Evolutionary conservation across 805 yeast genomes (phyloP).

Genomic region (Yarrowia keelungensis): DNA sequence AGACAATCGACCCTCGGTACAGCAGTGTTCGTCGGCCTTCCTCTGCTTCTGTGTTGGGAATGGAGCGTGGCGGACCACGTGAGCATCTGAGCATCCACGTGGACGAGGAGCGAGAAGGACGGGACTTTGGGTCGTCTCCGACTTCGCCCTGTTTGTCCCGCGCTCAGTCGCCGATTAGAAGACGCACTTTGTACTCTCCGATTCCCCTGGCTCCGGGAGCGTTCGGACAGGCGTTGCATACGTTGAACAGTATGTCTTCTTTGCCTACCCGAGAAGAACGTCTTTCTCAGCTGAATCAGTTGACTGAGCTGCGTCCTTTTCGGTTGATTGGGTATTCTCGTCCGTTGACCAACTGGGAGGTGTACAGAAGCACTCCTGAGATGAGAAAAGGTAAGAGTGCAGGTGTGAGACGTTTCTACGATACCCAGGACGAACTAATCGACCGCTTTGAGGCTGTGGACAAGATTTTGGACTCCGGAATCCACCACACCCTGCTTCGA

Average conservation of each 20-base stretch:
- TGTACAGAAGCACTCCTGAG: constrained; percentile 44
- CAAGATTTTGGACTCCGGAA: constrained; percentile 70
- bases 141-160: constrained; percentile 23
- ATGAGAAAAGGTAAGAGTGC: constrained; percentile 46
- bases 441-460: constrained; percentile 67
- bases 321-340: constrained; percentile 56
- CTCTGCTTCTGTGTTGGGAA: constrained; percentile 11
- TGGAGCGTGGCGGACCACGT: constrained; percentile 27
- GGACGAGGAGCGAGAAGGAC: constrained; percentile 17
- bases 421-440: constrained; percentile 65
- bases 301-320: constrained; percentile 57
- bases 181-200: constrained; percentile 26
- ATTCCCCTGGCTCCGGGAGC: constrained; percentile 35
- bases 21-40: constrained; percentile 7
- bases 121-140: constrained; percentile 20
- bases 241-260: constrained; percentile 21
- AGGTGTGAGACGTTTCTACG: constrained; percentile 57
- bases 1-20: constrained; percentile 28
- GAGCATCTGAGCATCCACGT: constrained; percentile 26
- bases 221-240: constrained; percentile 24
- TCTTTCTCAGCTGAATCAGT: constrained; percentile 44
- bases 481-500: constrained; percentile 67
- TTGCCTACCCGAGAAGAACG: constrained; percentile 38
- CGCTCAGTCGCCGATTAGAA: constrained; percentile 15
- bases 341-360: constrained; percentile 55